A percentile compares a stretch with the other conserved stretches of the same genome.
Evolutionary conservation across 2,329 filamentous ascomycete species (phyloP).

Genomic region (Dothidotthia symphoricarpi): DNA sequence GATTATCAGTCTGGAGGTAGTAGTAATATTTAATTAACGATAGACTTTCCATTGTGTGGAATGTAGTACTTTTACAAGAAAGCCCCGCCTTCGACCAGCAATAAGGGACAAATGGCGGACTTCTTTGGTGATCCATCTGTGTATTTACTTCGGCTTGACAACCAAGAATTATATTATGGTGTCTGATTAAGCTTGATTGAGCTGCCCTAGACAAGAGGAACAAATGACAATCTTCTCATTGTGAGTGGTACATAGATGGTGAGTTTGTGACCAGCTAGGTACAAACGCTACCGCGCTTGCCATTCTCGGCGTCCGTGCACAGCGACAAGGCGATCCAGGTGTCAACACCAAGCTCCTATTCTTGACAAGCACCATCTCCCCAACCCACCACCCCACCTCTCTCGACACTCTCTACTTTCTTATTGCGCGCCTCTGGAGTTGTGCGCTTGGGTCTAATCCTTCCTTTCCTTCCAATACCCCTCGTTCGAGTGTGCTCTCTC

Average conservation of each 20-base stretch:
- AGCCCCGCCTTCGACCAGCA: too few relatives aligned
- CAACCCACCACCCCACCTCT: slow-evolving; percentile 25
- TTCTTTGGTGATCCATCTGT: too few relatives aligned
- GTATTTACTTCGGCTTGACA: too few relatives aligned
- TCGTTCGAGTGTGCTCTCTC: slow-evolving; percentile 29
- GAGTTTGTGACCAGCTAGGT: background rate
- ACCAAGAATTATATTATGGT: too few relatives aligned
- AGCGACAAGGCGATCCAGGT: slow-evolving; percentile 10
- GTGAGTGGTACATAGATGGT: background rate
- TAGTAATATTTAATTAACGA: too few relatives aligned
- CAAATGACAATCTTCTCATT: background rate
- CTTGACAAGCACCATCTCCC: slow-evolving; percentile 25
- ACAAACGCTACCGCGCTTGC: slow-evolving; percentile 8
- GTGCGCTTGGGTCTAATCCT: slow-evolving; percentile 39
- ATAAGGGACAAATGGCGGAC: too few relatives aligned
- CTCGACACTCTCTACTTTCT: slow-evolving; percentile 37
- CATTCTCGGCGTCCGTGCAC: slow-evolving; percentile 4
- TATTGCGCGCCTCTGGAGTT: slow-evolving; percentile 41
- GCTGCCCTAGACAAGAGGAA: too few relatives aligned
- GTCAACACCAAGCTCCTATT: slow-evolving; percentile 12
- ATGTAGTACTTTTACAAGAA: too few relatives aligned
- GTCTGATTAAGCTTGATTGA: too few relatives aligned
- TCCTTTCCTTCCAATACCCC: slow-evolving; percentile 37
- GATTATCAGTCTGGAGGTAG: background rate
- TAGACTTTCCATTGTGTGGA: too few relatives aligned